Evolutionary conservation across 768 basidiomycete species (phyloP).

Genomic region (Saitozyma podzolica): DNA sequence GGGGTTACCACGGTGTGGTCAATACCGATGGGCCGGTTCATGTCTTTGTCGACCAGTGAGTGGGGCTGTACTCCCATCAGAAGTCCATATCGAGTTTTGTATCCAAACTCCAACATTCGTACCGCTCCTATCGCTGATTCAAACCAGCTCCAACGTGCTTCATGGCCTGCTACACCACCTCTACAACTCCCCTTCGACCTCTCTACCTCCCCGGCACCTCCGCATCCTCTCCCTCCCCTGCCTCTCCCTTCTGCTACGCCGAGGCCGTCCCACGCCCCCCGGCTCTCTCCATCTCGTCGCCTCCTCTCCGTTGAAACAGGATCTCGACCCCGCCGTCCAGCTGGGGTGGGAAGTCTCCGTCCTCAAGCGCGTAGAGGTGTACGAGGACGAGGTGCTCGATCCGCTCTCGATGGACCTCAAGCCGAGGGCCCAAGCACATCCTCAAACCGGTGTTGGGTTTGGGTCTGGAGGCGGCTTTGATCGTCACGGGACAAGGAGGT

Average conservation of each 20-base stretch:
- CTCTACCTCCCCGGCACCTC: conserved; percentile 34
- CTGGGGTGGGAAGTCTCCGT: conserved; percentile 48
- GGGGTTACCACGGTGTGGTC: background rate
- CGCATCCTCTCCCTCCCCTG: conserved; percentile 48
- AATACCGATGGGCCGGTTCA: conserved; percentile 20
- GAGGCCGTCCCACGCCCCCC: conserved; percentile 37
- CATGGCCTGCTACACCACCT: conserved; percentile 37
- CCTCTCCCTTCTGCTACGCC: conserved; percentile 45
- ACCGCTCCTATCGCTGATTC: background rate
- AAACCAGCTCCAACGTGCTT: conserved; percentile 44
- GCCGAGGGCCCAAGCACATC: conserved; percentile 11
- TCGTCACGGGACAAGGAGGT: conserved; percentile 25
- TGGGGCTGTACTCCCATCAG: background rate
- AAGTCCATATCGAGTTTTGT: background rate
- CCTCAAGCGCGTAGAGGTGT: conserved; percentile 46
- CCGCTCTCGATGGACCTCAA: conserved; percentile 18
- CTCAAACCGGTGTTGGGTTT: conserved; percentile 5
- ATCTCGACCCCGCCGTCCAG: conserved; percentile 44
- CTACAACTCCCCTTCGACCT: conserved; percentile 14
- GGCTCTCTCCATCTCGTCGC: conserved; percentile 48
- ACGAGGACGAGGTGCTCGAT: conserved; percentile 41
- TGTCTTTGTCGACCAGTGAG: conserved; percentile 50
- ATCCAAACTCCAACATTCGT: no score
- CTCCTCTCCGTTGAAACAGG: conserved; percentile 44
- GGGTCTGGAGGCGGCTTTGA: conserved; percentile 3